A percentile compares a stretch with the other conserved stretches of the same genome.
Conservation (phyloP, 2,329 filamentous ascomycete species). For the Cytospora piceae region DNA sequence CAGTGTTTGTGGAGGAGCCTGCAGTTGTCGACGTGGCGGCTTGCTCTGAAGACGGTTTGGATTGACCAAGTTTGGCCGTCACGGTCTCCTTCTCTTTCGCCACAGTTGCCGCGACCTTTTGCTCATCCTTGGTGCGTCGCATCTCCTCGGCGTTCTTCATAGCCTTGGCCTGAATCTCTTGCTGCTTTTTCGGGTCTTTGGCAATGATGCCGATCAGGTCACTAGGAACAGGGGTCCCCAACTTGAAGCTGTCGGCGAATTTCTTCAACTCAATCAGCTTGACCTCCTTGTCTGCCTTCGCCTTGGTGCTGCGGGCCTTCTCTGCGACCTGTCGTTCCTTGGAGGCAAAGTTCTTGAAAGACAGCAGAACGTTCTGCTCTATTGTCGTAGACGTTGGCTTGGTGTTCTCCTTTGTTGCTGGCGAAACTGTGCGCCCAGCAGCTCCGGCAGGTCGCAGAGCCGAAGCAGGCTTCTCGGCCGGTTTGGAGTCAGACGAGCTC, state of each 20-base stretch:
- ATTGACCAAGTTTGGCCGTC: slow-evolving; percentile 49
- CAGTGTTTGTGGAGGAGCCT: slow-evolving; percentile 38
- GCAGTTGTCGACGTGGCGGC: slow-evolving; percentile 29
- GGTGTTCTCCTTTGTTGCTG: slow-evolving; percentile 44
- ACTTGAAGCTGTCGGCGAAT: slow-evolving; percentile 92
- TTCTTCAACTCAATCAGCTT: slow-evolving; percentile 95
- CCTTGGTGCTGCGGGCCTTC: slow-evolving; percentile 60
- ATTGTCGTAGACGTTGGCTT: slow-evolving; percentile 63
- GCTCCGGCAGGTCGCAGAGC: slow-evolving; percentile 39
- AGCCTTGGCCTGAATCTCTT: slow-evolving; percentile 88
- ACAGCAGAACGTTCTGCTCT: slow-evolving; percentile 62
- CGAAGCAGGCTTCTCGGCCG: slow-evolving; percentile 28
- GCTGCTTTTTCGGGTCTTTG: slow-evolving; percentile 94
- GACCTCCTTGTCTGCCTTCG: slow-evolving; percentile 79
- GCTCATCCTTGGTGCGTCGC: slow-evolving; percentile 28
- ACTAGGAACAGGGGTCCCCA: slow-evolving; percentile 86
- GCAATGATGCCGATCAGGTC: slow-evolving; percentile 94
- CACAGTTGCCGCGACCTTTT: slow-evolving; percentile 46
- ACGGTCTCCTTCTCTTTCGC: slow-evolving; percentile 58
- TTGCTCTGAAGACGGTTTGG: slow-evolving; percentile 40
- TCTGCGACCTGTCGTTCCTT: slow-evolving; percentile 60
- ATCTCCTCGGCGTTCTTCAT: slow-evolving; percentile 73
- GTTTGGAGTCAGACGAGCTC: slow-evolving; percentile 33
- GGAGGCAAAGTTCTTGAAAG: slow-evolving; percentile 67
- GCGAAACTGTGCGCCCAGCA: slow-evolving; percentile 47